Conservation (phyloP, 306 rosid species). For the Prosopis cineraria region DNA sequence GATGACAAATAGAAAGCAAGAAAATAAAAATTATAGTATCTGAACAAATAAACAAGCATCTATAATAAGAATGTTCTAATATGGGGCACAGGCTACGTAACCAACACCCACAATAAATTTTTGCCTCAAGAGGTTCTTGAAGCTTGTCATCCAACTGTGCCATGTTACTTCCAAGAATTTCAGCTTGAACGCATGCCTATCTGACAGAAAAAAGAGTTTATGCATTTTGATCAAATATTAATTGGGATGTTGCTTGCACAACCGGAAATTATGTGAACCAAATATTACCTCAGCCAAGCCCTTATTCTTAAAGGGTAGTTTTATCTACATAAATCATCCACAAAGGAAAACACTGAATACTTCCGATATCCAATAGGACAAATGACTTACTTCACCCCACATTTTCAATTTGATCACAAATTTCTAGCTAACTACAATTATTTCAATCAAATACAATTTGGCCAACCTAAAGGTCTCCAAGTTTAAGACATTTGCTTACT, state of each 20-base stretch:
- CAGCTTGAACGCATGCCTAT: not conserved
- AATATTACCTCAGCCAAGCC: not conserved
- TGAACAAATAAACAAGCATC: not conserved
- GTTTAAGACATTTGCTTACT: not conserved
- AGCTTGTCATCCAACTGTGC: not conserved
- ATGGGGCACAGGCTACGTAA: not conserved
- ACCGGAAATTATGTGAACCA: not conserved
- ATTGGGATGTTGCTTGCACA: not conserved
- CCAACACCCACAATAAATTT: not conserved
- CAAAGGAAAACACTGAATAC: not conserved
- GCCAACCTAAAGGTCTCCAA: not conserved
- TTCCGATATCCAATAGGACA: not conserved
- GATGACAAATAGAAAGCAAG: not conserved
- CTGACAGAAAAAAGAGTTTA: not conserved
- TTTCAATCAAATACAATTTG: not conserved
- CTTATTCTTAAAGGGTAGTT: not conserved
- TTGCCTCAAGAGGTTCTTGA: not conserved
- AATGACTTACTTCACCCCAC: slow-evolving; percentile 9
- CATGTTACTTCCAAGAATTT: not conserved
- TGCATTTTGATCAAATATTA: not conserved
- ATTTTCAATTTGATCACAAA: slow-evolving; percentile 6
- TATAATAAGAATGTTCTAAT: slow-evolving; percentile 3
- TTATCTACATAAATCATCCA: not conserved
- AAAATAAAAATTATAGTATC: not conserved
- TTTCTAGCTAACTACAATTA: not conserved